Conservation (phyloP, 352 stramenopile species). For the Pythium periplocum region DNA sequence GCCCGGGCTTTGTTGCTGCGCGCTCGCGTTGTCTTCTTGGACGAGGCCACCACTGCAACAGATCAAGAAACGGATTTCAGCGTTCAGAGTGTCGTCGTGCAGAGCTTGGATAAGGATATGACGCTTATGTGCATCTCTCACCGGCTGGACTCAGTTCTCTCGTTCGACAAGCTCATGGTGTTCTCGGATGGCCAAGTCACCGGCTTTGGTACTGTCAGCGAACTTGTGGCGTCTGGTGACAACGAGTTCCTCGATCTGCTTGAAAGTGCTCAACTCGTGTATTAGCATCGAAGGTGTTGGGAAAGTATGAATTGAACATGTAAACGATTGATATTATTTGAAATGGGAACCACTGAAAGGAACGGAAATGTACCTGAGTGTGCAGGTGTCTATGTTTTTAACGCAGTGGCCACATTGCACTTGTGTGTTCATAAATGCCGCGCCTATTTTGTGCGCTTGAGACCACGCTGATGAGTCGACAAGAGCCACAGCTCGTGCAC, state of each 20-base stretch:
- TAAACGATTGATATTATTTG: no score
- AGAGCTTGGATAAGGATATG: slow-evolving; percentile 80
- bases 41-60: slow-evolving; percentile 91
- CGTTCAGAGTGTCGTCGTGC: slow-evolving; percentile 68
- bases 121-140: slow-evolving; percentile 95
- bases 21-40: slow-evolving; percentile 89
- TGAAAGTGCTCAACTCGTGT: slow-evolving; percentile 21
- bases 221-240: slow-evolving; percentile 17
- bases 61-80: slow-evolving; percentile 65
- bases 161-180: slow-evolving; percentile 89
- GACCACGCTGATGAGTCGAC: slow-evolving; percentile 65
- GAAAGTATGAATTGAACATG: no score
- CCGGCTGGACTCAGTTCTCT: slow-evolving; percentile 90
- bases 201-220: slow-evolving; percentile 16
- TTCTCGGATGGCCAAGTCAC: slow-evolving; percentile 76
- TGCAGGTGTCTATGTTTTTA: no score
- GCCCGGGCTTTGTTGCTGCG: slow-evolving; percentile 87
- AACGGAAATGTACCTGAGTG: no score
- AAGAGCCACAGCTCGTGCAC: slow-evolving; percentile 76
- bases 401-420: no score
- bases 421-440: no score
- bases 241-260: slow-evolving; percentile 23
- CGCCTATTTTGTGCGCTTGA: slow-evolving; percentile 38
- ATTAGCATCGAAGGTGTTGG: slow-evolving; percentile 3
- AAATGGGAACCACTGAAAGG: no score